Evolutionary conservation across 192 early-diverging fungal species (phyloP), one percentile per base, ranked within the genome.

Genomic region (Coemansia sp.): DNA sequence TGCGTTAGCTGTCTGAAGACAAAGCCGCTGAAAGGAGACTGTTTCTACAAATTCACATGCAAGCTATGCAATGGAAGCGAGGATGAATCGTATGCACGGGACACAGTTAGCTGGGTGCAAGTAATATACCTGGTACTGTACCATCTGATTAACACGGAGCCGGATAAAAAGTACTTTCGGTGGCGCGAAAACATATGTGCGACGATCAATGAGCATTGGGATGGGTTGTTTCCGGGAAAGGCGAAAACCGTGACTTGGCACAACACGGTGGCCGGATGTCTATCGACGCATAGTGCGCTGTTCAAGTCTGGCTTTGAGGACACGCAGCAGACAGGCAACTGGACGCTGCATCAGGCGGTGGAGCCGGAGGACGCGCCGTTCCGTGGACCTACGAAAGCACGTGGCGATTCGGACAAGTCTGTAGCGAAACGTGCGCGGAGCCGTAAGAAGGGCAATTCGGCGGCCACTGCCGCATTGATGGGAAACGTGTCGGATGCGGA

Each of bases 161-260:
- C 88, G 1, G 74, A 78, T 4, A 87, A 87, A 51, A 81, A 86
- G 61, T 94, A 87, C 67, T 89, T 94, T 77, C 86, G 88, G 32
- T 94, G 89, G 88, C 90, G 89, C 59, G 91, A 91, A 53, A 90
- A 91, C 46, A 89, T 95, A 12, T 95, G 92, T 79, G 81, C 77
- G 13, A 91, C 89, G 41, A 90, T 94, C 61, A 86, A 88, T 58
- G 85, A 85, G 2, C 75, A 92, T 64, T 95, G 94, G 94, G 85
- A 89, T 6, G 80, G 89, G 42, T 68, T 95, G 42, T 72, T 86
- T 38, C 88, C 89, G 0, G 90, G 84, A 22, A 90, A 91, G 71
- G 70, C 83, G 40, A 87, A 91, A 71, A 86, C 89, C 1, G 85
- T 86, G 1, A 93, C 91, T 1, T 95, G 94, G 94, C 87, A 90